These are phyloP conservation scores for Fraxinus albicans DNA, from an alignment of 305 asterid genomes.

Conservation along the genomic window DNA sequence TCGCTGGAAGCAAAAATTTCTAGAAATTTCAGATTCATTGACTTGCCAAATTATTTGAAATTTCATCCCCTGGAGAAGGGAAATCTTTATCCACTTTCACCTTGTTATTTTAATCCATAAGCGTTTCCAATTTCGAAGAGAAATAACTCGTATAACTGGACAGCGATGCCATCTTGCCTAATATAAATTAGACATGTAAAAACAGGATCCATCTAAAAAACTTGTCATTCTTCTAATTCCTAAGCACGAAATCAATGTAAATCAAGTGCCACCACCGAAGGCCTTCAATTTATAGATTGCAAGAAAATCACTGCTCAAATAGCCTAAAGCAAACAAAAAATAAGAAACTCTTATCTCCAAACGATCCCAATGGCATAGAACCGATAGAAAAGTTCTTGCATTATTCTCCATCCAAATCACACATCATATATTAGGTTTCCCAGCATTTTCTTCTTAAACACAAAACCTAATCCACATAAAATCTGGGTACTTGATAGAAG, in stretches of 20 bases:
- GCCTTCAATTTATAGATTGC: not conserved
- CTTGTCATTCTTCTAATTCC: not conserved
- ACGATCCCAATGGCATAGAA: not conserved
- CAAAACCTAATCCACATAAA: not conserved
- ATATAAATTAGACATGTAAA: not conserved
- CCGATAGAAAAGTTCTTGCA: not conserved
- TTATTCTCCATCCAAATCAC: not conserved
- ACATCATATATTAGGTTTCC: not conserved
- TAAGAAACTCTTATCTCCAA: not conserved
- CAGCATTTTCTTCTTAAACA: not conserved
- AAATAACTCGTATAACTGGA: not conserved
- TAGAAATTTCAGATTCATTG: not conserved
- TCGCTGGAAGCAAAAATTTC: not conserved
- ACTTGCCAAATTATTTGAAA: not conserved
- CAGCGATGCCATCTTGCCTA: not conserved
- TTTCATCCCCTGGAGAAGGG: not conserved
- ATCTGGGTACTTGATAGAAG: not conserved
- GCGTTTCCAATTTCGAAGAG: not conserved
- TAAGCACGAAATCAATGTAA: not conserved
- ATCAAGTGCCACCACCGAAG: not conserved
- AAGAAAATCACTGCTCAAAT: not conserved
- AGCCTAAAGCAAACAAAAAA: not conserved
- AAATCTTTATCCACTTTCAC: not conserved
- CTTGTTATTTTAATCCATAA: not conserved
- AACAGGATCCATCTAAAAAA: not conserved